Evolutionary conservation across 2,329 filamentous ascomycete species (phyloP).

Genomic region (Colletotrichum musicola): DNA sequence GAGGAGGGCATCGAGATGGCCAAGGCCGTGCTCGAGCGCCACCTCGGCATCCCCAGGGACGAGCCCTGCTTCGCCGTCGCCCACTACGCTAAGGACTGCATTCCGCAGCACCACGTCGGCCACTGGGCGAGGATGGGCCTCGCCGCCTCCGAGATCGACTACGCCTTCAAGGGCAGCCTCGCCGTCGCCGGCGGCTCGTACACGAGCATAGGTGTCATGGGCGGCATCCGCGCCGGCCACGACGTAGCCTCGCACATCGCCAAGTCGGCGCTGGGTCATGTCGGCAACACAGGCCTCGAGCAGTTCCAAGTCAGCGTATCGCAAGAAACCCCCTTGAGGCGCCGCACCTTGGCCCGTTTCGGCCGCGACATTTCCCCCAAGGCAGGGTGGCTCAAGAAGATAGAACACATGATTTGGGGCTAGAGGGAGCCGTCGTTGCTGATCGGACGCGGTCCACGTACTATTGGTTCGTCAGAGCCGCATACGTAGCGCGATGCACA

Average conservation of each 20-base stretch:
- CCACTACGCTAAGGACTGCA: conserved; percentile 75
- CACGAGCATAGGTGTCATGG: conserved; percentile 63
- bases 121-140: conserved; percentile 73
- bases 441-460: too few relatives aligned
- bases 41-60: conserved; percentile 75
- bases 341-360: neutral
- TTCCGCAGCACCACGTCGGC: conserved; percentile 90
- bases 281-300: conserved; percentile 51
- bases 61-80: conserved; percentile 72
- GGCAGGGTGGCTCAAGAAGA: conserved; percentile 2
- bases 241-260: conserved; percentile 58
- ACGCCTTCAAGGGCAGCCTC: conserved; percentile 72
- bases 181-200: conserved; percentile 73
- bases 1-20: conserved; percentile 79
- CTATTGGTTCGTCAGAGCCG: too few relatives aligned
- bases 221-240: conserved; percentile 63
- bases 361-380: conserved; percentile 28
- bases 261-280: conserved; percentile 38
- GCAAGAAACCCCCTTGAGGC: neutral
- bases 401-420: neutral
- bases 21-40: conserved; percentile 75
- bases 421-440: too few relatives aligned
- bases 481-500: too few relatives aligned
- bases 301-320: conserved; percentile 41
- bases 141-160: conserved; percentile 66